Evolutionary conservation across 306 rosid species (phyloP), one percentile per base, ranked within the genome.

Genomic region (Prunus padus): DNA sequence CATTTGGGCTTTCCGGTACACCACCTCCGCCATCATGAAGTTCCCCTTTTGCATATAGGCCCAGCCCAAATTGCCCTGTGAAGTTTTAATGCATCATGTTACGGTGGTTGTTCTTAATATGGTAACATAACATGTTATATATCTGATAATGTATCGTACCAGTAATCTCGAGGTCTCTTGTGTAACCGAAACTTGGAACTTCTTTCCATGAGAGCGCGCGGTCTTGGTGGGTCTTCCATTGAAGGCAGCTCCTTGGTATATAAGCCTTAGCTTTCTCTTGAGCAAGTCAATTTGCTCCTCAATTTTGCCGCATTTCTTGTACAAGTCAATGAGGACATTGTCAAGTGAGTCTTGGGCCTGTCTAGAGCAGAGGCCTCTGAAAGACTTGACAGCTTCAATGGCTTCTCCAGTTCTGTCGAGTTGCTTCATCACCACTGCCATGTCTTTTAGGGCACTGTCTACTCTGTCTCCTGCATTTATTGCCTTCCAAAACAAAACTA

Each of bases 381-480:
- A 95, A 0, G 97, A 84, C 69, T 78, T 76, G 30, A 95, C 79
- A 3, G 96, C 91, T 82, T 90, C 86, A 88, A 95, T 89, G 79
- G 98, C 98, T 86, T 95, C 97, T 71, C 89, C 89, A 0, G 87
- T 75, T 84, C 97, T 85, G 55, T 90, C 88, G 23, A 86, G 50
- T n/a, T 89, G 93, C 76, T 95, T 95, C 97, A 95, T 90, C 70
- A 90, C 97, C 25, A 95, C 96, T 0, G 96, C 96, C 98, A 95
- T 92, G 66, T 95, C 98, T 65, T 95, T 95, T 0, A 95, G 70
- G 10, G 98, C 97, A 82, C 98, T 92, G 28, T 95, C 98, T 13
- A 95, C 89, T 74, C 88, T 92, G 40, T 95, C 98, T 71, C 97
- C 87, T 4, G 70, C 78, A 66, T 92, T 92, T 80, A 95, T 90